Percentiles rank a stretch among this genome's conserved stretches.
Conservation (phyloP, 1,139 yeast genomes). For the Sugiyamaella castrensis region DNA sequence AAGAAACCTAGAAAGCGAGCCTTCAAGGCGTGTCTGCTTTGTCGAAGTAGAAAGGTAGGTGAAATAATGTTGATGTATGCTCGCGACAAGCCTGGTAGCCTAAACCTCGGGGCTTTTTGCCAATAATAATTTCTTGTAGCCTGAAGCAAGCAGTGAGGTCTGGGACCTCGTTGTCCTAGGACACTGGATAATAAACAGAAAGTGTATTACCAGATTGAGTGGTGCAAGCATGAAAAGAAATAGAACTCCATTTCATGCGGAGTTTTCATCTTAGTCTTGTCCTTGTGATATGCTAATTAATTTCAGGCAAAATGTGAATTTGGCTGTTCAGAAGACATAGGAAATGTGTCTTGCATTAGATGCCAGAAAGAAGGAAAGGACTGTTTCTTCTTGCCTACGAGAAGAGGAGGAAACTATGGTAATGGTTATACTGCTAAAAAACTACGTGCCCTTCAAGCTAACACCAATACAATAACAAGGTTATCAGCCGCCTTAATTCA, state of each 20-base stretch:
- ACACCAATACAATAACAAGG: no score
- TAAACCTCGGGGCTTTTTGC: no score
- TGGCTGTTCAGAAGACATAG: slow-evolving; percentile 52
- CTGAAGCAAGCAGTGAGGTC: no score
- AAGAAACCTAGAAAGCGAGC: slow-evolving; percentile 43
- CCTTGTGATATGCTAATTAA: neutral
- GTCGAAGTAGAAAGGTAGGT: slow-evolving; percentile 69
- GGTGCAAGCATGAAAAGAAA: no score
- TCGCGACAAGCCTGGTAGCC: no score
- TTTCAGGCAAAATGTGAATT: slow-evolving; percentile 59
- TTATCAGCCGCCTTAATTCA: no score
- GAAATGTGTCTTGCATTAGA: slow-evolving; percentile 80
- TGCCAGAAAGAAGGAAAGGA: slow-evolving; percentile 77
- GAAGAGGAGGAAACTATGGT: slow-evolving; percentile 52
- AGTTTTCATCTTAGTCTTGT: neutral
- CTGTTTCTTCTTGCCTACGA: slow-evolving; percentile 70
- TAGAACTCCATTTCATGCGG: neutral
- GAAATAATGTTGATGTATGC: no score
- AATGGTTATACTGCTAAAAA: neutral
- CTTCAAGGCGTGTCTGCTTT: slow-evolving; percentile 79
- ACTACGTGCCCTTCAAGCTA: neutral
- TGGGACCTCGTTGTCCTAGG: no score
- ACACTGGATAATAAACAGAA: no score
- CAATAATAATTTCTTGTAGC: no score
- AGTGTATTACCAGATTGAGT: no score